These are phyloP conservation scores for Fusarium nelsonii DNA, from an alignment of 2,329 filamentous ascomycete species.

Conservation along the genomic window DNA sequence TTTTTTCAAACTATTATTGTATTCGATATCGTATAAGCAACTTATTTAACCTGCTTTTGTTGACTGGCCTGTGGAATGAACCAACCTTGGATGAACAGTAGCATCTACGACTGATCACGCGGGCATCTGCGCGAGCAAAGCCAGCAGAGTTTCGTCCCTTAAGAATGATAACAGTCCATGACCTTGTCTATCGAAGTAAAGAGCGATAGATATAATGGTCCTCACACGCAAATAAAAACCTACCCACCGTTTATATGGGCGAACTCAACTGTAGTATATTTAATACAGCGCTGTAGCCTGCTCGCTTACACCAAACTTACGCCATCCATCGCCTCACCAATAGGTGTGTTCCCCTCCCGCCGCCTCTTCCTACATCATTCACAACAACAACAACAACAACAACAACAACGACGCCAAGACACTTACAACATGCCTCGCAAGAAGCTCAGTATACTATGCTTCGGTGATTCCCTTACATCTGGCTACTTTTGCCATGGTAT, in stretches of 20 bases:
- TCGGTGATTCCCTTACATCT: slow-evolving; percentile 73
- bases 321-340: slow-evolving; percentile 21
- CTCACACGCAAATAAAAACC: not conserved
- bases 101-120: not conserved
- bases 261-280: not conserved
- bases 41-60: not conserved
- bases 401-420: not conserved
- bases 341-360: slow-evolving; percentile 3
- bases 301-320: slow-evolving; percentile 27
- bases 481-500: slow-evolving; percentile 63
- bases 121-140: not conserved
- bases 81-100: not conserved
- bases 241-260: not conserved
- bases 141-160: not conserved
- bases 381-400: not conserved
- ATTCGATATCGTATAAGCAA: not conserved
- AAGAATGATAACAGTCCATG: too few relatives aligned
- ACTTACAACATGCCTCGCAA: slow-evolving; percentile 46
- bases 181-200: not conserved
- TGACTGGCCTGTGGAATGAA: not conserved
- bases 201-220: not conserved
- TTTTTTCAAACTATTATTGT: not conserved
- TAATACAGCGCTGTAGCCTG: slow-evolving; percentile 21
- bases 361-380: slow-evolving; percentile 7
- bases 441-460: slow-evolving; percentile 69